Percentiles rank a stretch among this genome's conserved stretches.
phyloP scores from a whole-genome alignment of 345 rosid genomes.

The Nephelium lappaceum region DNA sequence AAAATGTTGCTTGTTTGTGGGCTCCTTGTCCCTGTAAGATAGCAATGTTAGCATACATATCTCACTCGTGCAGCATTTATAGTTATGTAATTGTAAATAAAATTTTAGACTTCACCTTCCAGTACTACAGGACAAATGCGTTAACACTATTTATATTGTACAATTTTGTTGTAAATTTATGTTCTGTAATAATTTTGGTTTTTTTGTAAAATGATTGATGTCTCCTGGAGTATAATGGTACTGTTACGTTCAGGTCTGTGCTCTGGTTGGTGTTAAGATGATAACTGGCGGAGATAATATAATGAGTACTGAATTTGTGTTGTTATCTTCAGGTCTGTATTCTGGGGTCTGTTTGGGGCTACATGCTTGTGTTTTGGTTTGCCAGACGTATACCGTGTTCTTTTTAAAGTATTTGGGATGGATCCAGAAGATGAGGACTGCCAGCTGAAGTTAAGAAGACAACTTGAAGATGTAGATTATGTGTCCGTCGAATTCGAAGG shows the following conservation, averaged over 20 bases:
- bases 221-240: neutral
- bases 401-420: conserved; percentile 96
- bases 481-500: conserved; percentile 96
- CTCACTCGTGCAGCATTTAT: neutral
- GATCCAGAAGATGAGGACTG: conserved; percentile 94
- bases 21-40: neutral
- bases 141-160: neutral
- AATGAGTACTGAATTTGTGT: conserved; percentile 9
- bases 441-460: conserved; percentile 87
- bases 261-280: conserved; percentile 67
- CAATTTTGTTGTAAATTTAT: neutral
- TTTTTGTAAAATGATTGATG: conserved; percentile 2
- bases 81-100: neutral
- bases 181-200: conserved; percentile 2
- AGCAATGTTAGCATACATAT: neutral
- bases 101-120: neutral
- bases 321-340: conserved; percentile 64
- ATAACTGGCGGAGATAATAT: neutral
- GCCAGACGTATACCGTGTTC: conserved; percentile 94
- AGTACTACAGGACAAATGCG: neutral
- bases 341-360: conserved; percentile 96
- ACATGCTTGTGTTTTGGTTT: conserved; percentile 90
- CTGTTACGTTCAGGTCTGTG: conserved; percentile 56
- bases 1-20: neutral
- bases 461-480: conserved; percentile 93